Percentiles rank a stretch among this genome's conserved stretches.
phyloP scores from a whole-genome alignment of 805 yeast genomes.

The Suhomyces tanzawaensis region DNA sequence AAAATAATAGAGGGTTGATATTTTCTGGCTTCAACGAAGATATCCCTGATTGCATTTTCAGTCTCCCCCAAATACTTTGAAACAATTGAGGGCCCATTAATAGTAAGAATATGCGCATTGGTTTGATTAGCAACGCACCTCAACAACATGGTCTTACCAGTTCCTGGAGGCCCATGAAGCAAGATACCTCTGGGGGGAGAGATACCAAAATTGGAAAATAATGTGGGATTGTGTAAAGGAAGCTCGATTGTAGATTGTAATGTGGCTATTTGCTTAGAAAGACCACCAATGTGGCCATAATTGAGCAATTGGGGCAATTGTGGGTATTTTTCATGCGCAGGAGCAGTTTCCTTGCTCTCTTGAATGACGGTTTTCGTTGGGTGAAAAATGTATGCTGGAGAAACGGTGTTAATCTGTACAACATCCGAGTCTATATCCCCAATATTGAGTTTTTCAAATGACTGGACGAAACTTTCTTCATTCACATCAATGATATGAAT shows the following conservation, averaged over 20 bases:
- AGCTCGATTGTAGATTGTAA: slow-evolving; percentile 69
- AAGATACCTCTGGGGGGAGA: slow-evolving; percentile 93
- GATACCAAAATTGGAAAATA: slow-evolving; percentile 82
- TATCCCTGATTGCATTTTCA: slow-evolving; percentile 75
- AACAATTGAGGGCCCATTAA: slow-evolving; percentile 89
- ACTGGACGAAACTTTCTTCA: slow-evolving; percentile 33
- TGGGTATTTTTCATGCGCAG: slow-evolving; percentile 37
- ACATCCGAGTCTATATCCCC: slow-evolving; percentile 9
- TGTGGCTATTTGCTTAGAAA: slow-evolving; percentile 56
- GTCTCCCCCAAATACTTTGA: slow-evolving; percentile 95
- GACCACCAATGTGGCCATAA: slow-evolving; percentile 74
- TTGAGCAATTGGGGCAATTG: slow-evolving; percentile 40
- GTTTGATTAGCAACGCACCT: slow-evolving; percentile 76
- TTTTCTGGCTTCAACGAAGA: slow-evolving; percentile 79
- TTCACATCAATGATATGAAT: slow-evolving; percentile 18
- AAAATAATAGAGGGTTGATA: slow-evolving; percentile 87
- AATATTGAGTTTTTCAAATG: slow-evolving; percentile 35
- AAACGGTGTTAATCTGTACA: slow-evolving; percentile 24
- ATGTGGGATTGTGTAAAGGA: slow-evolving; percentile 74
- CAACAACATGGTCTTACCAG: slow-evolving; percentile 89
- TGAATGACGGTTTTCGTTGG: slow-evolving; percentile 15
- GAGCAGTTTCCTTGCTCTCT: slow-evolving; percentile 1
- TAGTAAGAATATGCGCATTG: slow-evolving; percentile 79
- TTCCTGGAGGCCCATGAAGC: slow-evolving; percentile 95
- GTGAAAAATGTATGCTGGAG: slow-evolving; percentile 49